Conservation (phyloP, 768 basidiomycete genomes). For the Agrocybe praecox region DNA sequence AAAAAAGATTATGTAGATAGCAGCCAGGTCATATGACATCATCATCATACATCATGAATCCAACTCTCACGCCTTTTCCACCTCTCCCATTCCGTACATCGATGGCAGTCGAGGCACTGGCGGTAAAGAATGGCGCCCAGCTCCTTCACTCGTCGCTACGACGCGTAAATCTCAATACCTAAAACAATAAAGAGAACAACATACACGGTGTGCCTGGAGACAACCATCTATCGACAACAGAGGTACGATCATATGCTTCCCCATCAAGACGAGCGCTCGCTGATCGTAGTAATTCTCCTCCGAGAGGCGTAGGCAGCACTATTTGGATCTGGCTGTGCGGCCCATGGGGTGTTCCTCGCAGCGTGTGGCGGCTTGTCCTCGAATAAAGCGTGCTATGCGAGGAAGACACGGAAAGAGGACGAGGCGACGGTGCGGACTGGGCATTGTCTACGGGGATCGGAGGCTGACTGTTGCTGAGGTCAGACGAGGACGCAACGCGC, state of each 20-base stretch:
- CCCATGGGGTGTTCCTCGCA: constrained; percentile 64
- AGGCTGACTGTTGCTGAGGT: constrained; percentile 17
- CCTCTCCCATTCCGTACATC: constrained; percentile 9
- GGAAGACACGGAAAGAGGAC: constrained; percentile 42
- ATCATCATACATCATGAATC: not conserved
- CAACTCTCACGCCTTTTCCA: constrained; percentile 1
- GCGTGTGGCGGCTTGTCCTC: constrained; percentile 34
- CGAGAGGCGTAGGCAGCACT: constrained; percentile 68
- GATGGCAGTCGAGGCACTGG: constrained; percentile 17
- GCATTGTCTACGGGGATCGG: not conserved
- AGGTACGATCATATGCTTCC: constrained; percentile 16
- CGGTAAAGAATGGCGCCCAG: no score
- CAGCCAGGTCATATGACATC: constrained; percentile 16
- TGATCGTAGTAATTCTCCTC: constrained; percentile 12
- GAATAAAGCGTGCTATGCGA: constrained; percentile 31
- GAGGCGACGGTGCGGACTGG: constrained; percentile 15
- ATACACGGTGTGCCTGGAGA: constrained; percentile 6
- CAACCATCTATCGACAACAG: constrained; percentile 30
- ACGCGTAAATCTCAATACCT: not conserved
- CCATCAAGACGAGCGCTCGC: constrained; percentile 2
- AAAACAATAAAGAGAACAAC: constrained; percentile 4
- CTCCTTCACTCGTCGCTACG: no score
- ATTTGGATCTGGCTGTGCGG: constrained; percentile 66
- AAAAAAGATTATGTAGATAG: constrained; percentile 3
- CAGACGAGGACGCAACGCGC: constrained; percentile 31